Evolutionary conservation across 345 rosid genomes (phyloP).

Genomic region (Sonneratia alba): DNA sequence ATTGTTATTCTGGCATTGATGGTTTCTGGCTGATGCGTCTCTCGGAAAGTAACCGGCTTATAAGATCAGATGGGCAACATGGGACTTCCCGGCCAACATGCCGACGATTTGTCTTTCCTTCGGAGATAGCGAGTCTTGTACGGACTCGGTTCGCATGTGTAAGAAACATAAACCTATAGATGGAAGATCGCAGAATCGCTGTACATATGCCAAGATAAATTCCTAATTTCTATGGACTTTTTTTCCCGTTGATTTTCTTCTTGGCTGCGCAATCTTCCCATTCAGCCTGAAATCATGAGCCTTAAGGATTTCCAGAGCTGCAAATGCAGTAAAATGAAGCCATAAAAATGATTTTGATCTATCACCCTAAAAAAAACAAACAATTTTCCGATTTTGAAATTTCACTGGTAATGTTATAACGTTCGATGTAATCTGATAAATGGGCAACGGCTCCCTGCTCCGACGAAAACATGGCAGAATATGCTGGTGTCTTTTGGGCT

Average conservation of each 20-base stretch:
- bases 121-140: neutral
- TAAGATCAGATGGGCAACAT: neutral
- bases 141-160: neutral
- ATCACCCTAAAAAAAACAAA: too few relatives aligned
- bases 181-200: too few relatives aligned
- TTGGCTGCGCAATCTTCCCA: constrained; percentile 38
- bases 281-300: constrained; percentile 57
- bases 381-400: too few relatives aligned
- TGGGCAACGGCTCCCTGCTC: too few relatives aligned
- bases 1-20: constrained; percentile 4
- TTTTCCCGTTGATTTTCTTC: constrained; percentile 5
- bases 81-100: neutral
- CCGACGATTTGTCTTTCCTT: neutral
- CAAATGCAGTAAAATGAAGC: constrained; percentile 12
- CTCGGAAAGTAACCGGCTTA: neutral
- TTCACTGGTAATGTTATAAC: too few relatives aligned
- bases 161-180: neutral
- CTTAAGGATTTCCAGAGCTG: constrained; percentile 70
- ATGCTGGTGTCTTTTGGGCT: neutral
- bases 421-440: too few relatives aligned
- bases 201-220: too few relatives aligned
- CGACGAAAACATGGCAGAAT: neutral
- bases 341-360: too few relatives aligned
- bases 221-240: too few relatives aligned
- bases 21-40: neutral